Percentiles rank a stretch among this genome's conserved stretches.
Conservation (phyloP, 2,329 filamentous ascomycete species). For the Stachybotrys chartarum region DNA sequence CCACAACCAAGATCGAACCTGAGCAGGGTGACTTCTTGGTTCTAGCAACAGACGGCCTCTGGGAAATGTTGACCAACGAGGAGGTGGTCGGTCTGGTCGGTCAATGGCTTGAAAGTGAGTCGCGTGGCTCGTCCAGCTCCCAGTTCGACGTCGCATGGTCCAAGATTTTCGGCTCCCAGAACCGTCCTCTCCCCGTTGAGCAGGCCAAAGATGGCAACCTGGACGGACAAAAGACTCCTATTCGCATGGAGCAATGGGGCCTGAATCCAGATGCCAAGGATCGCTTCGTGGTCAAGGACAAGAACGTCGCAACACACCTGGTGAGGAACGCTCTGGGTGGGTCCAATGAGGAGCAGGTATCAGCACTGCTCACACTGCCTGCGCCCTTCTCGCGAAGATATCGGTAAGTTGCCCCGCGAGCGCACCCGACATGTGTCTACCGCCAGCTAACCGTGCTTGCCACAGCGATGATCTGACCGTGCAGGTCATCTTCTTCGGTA, state of each 20-base stretch:
- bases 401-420: constrained; percentile 44
- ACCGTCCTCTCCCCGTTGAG: constrained; percentile 68
- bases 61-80: constrained; percentile 99
- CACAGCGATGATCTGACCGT: constrained; percentile 87
- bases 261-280: constrained; percentile 65
- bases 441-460: constrained; percentile 10
- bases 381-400: constrained; percentile 89
- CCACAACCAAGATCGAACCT: constrained; percentile 85
- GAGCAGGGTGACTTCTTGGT: constrained; percentile 91
- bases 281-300: constrained; percentile 90
- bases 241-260: constrained; percentile 87
- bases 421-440: not conserved
- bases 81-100: constrained; percentile 95
- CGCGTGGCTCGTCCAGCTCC: constrained; percentile 40
- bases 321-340: constrained; percentile 92
- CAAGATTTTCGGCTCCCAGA: constrained; percentile 47
- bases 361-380: constrained; percentile 82
- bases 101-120: constrained; percentile 87
- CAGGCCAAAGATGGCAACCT: constrained; percentile 37
- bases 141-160: constrained; percentile 67
- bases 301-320: constrained; percentile 92
- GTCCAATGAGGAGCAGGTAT: constrained; percentile 88
- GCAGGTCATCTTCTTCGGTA: constrained; percentile 96
- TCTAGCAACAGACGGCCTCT: constrained; percentile 91
- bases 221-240: constrained; percentile 76